A percentile compares a stretch with the other conserved stretches of the same genome.
These are phyloP conservation scores for Fusarium citri DNA, from an alignment of 2,329 filamentous ascomycete species.

Conservation along the genomic window DNA sequence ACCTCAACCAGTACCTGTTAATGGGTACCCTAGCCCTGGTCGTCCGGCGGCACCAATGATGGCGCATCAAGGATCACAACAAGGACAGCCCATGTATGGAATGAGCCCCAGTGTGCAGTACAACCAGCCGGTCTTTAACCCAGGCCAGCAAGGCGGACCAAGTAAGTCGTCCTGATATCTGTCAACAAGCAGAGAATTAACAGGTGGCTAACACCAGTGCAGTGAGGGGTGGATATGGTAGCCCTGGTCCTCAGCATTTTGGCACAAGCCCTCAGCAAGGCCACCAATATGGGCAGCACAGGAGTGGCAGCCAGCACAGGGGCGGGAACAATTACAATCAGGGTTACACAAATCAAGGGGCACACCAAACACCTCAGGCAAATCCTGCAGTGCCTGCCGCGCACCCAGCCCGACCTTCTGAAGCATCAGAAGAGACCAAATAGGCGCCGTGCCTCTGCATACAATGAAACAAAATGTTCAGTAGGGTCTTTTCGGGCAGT, in stretches of 20 bases:
- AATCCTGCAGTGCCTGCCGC: conserved; percentile 52
- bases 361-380: conserved; percentile 55
- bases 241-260: conserved; percentile 70
- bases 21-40: conserved; percentile 89
- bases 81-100: conserved; percentile 82
- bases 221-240: conserved; percentile 73
- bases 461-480: conserved; percentile 39
- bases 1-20: conserved; percentile 70
- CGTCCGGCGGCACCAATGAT: conserved; percentile 86
- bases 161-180: conserved; percentile 67
- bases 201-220: conserved; percentile 54
- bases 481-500: conserved; percentile 38
- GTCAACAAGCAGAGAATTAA: conserved; percentile 30
- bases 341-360: conserved; percentile 59
- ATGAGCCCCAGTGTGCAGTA: conserved; percentile 82
- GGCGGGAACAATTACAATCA: conserved; percentile 68
- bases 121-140: conserved; percentile 77
- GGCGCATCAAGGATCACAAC: conserved; percentile 93
- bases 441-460: conserved; percentile 45
- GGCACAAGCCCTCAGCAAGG: conserved; percentile 73
- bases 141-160: conserved; percentile 74
- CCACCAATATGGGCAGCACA: conserved; percentile 71
- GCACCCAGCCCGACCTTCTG: conserved; percentile 50
- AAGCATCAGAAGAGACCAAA: conserved; percentile 60
- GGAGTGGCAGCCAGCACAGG: conserved; percentile 61